Base-by-base conservation (phyloP, 2,329 filamentous ascomycete species). In the Tolypocladium tropicale region DNA sequence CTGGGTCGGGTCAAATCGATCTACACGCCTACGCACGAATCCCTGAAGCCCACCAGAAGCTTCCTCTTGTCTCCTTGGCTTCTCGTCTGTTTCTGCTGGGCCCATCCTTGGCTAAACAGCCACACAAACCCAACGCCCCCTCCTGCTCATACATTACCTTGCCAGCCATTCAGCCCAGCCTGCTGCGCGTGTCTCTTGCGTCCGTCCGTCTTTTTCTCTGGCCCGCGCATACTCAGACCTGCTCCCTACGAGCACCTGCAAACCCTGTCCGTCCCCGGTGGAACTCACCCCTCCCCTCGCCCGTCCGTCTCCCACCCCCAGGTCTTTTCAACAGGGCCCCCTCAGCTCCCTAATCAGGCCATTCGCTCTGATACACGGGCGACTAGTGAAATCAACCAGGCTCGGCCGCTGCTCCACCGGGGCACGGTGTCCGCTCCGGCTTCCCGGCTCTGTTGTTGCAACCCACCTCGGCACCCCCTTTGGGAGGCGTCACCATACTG, bases 291-390 rank as follows among this genome's bases (percentile, higher is more conserved):
- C 32, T 21, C 52, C 43, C 43, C 46, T 32, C 25, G 6, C 14
- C 25, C 43, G 10, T n/a, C 43, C 14, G 18, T 16, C 16, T 32
- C 16, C 2, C 46, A 49, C 46, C 46, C 54, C 56, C 48, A 55
- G 56, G 51, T 58, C 51, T 32, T 16, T 9, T 43, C 48, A n/a
- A n/a, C 48, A 21, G 16, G n/a, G 56, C 55, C 37, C 53, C 55
- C 55, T 59, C 56, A 56, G 57, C 58, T 60, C 58, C 61, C 59
- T 55, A 60, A 60, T 61, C 61, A 62, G 61, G 60, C 59, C 61
- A 60, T 60, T 55, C 51, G 39, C 55, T 60, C 58, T 61, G 56
- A 57, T 59, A 57, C 58, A 55, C 53, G 54, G 52, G 34, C 57
- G 52, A 58, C 53, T 55, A 57, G 55, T 54, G 21, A 57, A 56